phyloP scores from a whole-genome alignment of 495 filamentous ascomycete genomes.

The Eremomyces bilateralis region DNA sequence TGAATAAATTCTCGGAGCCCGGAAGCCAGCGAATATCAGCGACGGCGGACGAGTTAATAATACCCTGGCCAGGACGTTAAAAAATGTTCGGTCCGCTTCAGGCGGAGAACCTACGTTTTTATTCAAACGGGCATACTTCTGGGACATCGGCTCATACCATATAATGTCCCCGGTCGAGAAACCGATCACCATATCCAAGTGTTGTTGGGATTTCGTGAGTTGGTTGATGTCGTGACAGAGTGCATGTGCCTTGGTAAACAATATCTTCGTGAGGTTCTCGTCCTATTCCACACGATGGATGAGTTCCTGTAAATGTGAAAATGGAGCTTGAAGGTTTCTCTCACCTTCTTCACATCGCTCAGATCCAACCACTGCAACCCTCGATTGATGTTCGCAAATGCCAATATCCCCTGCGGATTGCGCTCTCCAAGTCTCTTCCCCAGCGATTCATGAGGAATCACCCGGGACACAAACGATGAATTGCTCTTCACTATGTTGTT shows the following conservation, averaged over 20 bases:
- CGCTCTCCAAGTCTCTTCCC: conserved; percentile 60
- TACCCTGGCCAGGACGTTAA: conserved; percentile 28
- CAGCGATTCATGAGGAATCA: conserved; percentile 72
- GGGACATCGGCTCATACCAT: conserved; percentile 95
- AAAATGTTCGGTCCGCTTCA: too few relatives aligned
- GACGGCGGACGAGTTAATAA: conserved; percentile 67
- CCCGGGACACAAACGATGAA: conserved; percentile 85
- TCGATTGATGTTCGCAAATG: conserved; percentile 85
- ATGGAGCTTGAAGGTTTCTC: conserved; percentile 12
- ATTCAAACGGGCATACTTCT: conserved; percentile 88
- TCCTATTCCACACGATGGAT: conserved; percentile 22
- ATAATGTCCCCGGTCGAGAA: conserved; percentile 93
- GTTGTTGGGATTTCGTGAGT: conserved; percentile 51
- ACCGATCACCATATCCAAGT: conserved; percentile 84
- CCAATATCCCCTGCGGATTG: conserved; percentile 56
- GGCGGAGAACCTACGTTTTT: conserved; percentile 45
- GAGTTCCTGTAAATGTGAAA: too few relatives aligned
- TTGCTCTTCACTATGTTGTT: conserved; percentile 96
- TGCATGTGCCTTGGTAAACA: conserved; percentile 90
- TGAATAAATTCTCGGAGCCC: conserved; percentile 78
- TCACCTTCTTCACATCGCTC: conserved; percentile 33
- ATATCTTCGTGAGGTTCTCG: conserved; percentile 80
- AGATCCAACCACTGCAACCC: conserved; percentile 76
- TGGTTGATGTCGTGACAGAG: conserved; percentile 86
- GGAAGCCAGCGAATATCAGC: conserved; percentile 84